Evolutionary conservation across 192 early-diverging fungal genomes (phyloP), one percentile per base, ranked within the genome.

Genomic region (Podila epicladia): DNA sequence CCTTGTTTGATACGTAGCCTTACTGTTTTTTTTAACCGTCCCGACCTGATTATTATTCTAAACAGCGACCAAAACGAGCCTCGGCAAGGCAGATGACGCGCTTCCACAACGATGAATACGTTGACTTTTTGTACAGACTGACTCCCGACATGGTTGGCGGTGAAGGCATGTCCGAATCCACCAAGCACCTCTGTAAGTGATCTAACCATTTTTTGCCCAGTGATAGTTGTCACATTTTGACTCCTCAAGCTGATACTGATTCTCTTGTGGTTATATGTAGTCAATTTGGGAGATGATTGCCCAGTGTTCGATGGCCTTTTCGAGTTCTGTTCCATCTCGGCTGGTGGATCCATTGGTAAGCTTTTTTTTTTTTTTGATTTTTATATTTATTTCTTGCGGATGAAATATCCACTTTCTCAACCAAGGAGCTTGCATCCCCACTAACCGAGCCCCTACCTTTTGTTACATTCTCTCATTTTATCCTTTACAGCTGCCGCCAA

Each of bases 271-370:
- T 13, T 32, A n/a, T 33, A 32, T 65, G 19, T 33, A 90, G 89
- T 93, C 82, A 95, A 97, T 67, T 88, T 97, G 9, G 92, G 92
- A 26, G 93, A 96, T 37, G 98, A 99, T 85, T 98, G 96, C 83
- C 98, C 98, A 26, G 91, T 96, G 0, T 99, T 98, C 83, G 97
- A 98, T 70, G 98, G 98, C 0, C 77, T 99, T 13, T 98, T 93
- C 80, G 97, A 98, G 82, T 99, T 96, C 78, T 99, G 96, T 83
- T 87, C 89, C 22, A 90, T 97, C 24, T 96, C 94, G 31, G 92
- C 95, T 13, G 98, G 98, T 62, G 96, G 94, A 51, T 97, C 96
- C 6, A 94, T 99, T 65, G 95, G 89, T 88, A 83, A 72, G 73
- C n/a, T 3, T 3, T 51, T 71, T 28, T 28, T 29, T 29, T 29